Evolutionary conservation across 495 filamentous ascomycete genomes (phyloP).

Genomic region (Xylona heveae): DNA sequence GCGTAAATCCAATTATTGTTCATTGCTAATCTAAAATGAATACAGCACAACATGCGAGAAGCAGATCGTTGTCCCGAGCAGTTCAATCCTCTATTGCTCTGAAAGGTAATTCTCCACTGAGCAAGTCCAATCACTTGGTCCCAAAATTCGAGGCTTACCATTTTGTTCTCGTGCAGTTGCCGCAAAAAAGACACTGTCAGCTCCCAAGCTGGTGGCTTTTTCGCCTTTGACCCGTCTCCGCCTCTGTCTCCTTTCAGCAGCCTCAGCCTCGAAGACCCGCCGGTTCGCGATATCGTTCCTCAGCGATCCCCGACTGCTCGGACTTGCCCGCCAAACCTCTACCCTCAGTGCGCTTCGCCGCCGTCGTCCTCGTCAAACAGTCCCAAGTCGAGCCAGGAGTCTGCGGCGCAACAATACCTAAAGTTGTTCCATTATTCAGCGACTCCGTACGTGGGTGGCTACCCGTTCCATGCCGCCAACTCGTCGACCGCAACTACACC

Average conservation of each 20-base stretch:
- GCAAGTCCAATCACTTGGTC: neutral
- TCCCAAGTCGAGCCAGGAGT: neutral
- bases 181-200: constrained; percentile 16
- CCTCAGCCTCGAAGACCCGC: constrained; percentile 14
- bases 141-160: neutral
- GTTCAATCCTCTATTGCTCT: constrained; percentile 27
- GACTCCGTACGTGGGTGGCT: neutral
- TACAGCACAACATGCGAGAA: constrained; percentile 40
- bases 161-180: constrained; percentile 13
- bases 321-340: neutral
- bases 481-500: neutral
- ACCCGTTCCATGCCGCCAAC: neutral
- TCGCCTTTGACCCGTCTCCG: constrained; percentile 2
- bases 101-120: too few relatives aligned
- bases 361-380: neutral
- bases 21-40: constrained; percentile 1
- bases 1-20: constrained; percentile 8
- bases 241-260: constrained; percentile 9
- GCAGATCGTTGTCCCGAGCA: constrained; percentile 43
- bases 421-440: neutral
- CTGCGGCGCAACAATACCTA: neutral
- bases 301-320: constrained; percentile 15
- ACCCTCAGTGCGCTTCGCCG: neutral
- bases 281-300: constrained; percentile 18
- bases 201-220: constrained; percentile 6